These are phyloP conservation scores for Venturia oleaginea DNA, from an alignment of 2,329 filamentous ascomycete genomes.

Conservation along the genomic window DNA sequence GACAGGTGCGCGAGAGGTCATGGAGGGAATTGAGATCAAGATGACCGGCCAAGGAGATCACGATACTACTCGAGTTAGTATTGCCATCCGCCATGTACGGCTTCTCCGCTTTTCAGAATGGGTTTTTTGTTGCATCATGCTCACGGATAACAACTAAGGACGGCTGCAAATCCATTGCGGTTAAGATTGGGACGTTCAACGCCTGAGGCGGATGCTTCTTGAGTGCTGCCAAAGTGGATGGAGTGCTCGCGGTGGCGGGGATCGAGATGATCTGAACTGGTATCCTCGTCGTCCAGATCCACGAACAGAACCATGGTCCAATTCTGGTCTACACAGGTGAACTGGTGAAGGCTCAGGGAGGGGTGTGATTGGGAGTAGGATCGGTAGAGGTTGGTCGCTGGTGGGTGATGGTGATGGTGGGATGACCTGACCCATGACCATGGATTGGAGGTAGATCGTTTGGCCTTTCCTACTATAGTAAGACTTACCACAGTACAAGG, in stretches of 20 bases:
- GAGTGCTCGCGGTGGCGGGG: conserved; percentile 1
- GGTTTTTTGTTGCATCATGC: conserved; percentile 23
- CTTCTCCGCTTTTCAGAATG: neutral
- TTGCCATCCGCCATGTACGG: neutral
- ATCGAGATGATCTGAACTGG: conserved; percentile 2
- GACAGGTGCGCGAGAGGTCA: conserved; percentile 72
- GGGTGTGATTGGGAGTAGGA: too few relatives aligned
- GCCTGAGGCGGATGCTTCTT: neutral
- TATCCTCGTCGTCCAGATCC: conserved; percentile 30
- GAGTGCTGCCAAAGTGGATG: neutral
- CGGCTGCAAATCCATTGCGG: conserved; percentile 50
- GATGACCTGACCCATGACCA: neutral
- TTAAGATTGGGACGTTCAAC: conserved; percentile 40
- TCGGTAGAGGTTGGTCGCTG: too few relatives aligned
- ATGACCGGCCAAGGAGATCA: conserved; percentile 61
- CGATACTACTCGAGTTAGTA: conserved; percentile 49
- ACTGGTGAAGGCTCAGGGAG: neutral
- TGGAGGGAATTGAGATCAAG: conserved; percentile 85
- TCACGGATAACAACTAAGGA: conserved; percentile 62
- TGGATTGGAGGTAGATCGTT: too few relatives aligned
- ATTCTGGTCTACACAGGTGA: neutral
- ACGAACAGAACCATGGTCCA: conserved; percentile 34
- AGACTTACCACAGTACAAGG: too few relatives aligned
- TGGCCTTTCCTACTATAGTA: too few relatives aligned
- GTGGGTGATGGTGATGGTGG: too few relatives aligned